Conservation (phyloP, 2,329 filamentous ascomycete species). For the Exophiala phaeomuriformis region DNA sequence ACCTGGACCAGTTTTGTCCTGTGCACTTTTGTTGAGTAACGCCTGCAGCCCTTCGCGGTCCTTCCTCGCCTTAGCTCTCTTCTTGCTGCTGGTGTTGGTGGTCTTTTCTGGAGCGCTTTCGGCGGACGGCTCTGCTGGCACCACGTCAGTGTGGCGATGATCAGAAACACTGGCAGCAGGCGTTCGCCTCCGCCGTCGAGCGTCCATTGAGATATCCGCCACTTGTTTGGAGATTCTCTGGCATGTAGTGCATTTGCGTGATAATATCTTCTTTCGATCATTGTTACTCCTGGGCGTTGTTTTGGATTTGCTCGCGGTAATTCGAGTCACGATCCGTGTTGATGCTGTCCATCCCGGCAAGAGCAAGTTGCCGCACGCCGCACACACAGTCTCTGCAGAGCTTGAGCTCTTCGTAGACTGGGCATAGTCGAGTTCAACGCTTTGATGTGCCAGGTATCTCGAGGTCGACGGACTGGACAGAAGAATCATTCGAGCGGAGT, state of each 20-base stretch:
- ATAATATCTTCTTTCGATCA: conserved; percentile 9
- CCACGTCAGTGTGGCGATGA: background rate
- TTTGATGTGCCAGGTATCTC: conserved; percentile 33
- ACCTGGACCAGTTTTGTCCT: conserved; percentile 4
- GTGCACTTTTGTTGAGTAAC: conserved; percentile 35
- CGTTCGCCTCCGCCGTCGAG: background rate
- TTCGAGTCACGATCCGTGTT: conserved; percentile 6
- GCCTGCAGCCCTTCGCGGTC: conserved; percentile 46
- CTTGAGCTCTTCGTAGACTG: conserved; percentile 15
- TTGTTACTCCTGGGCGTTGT: conserved; percentile 9
- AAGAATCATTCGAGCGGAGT: conserved; percentile 18
- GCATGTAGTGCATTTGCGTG: conserved; percentile 13
- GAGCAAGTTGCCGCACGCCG: conserved; percentile 37
- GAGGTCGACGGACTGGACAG: conserved; percentile 21
- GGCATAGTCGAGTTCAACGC: conserved; percentile 1
- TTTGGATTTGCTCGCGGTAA: background rate
- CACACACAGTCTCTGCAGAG: conserved; percentile 31
- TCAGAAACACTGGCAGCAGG: background rate
- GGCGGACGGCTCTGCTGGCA: background rate
- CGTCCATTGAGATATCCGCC: background rate
- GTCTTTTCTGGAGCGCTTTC: background rate
- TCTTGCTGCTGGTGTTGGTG: conserved; percentile 42
- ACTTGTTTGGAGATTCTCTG: conserved; percentile 8
- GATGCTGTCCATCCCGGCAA: conserved; percentile 30
- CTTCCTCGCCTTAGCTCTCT: conserved; percentile 49